Percentiles rank a stretch among this genome's conserved stretches.
These are phyloP conservation scores for Tricholoma terreum DNA, from an alignment of 768 basidiomycete genomes.

Conservation along the genomic window DNA sequence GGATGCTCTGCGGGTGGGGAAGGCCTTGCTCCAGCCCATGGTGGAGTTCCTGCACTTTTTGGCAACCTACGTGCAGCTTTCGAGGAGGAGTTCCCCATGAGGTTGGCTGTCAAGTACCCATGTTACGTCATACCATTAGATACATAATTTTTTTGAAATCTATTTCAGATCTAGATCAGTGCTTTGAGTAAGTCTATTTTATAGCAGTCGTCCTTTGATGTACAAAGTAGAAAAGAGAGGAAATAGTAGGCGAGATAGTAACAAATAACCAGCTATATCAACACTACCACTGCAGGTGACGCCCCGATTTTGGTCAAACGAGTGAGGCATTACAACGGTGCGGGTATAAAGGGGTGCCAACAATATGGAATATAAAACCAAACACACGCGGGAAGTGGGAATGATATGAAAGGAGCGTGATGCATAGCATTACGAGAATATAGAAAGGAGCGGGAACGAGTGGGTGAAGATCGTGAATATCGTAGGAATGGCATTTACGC, in stretches of 20 bases:
- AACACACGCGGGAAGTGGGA: constrained; percentile 29
- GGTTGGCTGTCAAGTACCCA: neutral
- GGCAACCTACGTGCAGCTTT: constrained; percentile 59
- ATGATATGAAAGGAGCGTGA: constrained; percentile 31
- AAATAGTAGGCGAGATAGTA: constrained; percentile 28
- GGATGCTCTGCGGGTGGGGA: constrained; percentile 22
- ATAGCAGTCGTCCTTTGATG: constrained; percentile 40
- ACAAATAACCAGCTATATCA: constrained; percentile 35
- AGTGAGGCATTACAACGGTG: constrained; percentile 31
- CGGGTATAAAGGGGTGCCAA: constrained; percentile 33
- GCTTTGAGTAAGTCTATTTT: constrained; percentile 32
- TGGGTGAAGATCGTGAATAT: constrained; percentile 39
- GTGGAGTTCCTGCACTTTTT: constrained; percentile 38
- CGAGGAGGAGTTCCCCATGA: constrained; percentile 65
- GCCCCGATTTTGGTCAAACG: constrained; percentile 26
- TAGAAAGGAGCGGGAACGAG: constrained; percentile 29
- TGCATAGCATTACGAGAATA: constrained; percentile 30
- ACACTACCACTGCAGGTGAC: constrained; percentile 28
- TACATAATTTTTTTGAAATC: neutral
- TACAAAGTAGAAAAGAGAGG: constrained; percentile 35
- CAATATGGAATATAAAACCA: constrained; percentile 35
- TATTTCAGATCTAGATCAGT: constrained; percentile 10
- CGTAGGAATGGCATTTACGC: constrained; percentile 44
- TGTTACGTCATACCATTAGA: constrained; percentile 15
- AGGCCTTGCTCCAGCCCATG: constrained; percentile 48